phyloP scores from a whole-genome alignment of 73 alveolate species.

The Tetrahymena elliotti region DNA sequence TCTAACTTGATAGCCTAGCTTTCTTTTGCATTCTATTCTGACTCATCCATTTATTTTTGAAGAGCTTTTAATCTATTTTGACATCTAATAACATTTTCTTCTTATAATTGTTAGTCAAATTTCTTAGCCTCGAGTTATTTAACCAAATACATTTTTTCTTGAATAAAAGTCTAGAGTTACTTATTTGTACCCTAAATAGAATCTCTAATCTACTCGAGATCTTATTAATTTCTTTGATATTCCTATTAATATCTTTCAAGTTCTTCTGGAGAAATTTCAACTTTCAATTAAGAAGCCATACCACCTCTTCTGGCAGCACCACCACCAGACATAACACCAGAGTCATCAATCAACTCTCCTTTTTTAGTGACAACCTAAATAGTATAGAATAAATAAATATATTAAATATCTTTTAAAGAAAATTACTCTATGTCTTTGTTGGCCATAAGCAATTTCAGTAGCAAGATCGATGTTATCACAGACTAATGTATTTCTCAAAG shows the following conservation, averaged over 20 bases:
- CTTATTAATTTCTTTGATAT: not conserved
- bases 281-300: conserved; percentile 18
- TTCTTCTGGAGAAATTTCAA: conserved; percentile 9
- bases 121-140: conserved; percentile 12
- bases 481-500: conserved; percentile 76
- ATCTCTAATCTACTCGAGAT: conserved; percentile 6
- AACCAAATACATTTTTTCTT: not conserved
- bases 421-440: conserved; percentile 24
- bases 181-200: not conserved
- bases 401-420: conserved; percentile 16
- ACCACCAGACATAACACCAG: conserved; percentile 93
- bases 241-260: conserved; percentile 10
- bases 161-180: conserved; percentile 20
- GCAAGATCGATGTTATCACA: conserved; percentile 65
- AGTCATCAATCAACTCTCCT: conserved; percentile 80
- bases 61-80: conserved; percentile 19
- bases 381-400: conserved; percentile 15
- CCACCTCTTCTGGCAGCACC: conserved; percentile 84
- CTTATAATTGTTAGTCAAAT: conserved; percentile 11
- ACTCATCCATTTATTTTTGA: conserved; percentile 39
- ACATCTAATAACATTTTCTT: conserved; percentile 8
- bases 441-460: conserved; percentile 70
- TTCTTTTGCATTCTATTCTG: conserved; percentile 31
- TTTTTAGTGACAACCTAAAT: conserved; percentile 75
- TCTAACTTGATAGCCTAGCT: conserved; percentile 2